Evolutionary conservation across 2,329 filamentous ascomycete species (phyloP), one percentile per base, ranked within the genome.

Genomic region (Elsinoe arachidis): DNA sequence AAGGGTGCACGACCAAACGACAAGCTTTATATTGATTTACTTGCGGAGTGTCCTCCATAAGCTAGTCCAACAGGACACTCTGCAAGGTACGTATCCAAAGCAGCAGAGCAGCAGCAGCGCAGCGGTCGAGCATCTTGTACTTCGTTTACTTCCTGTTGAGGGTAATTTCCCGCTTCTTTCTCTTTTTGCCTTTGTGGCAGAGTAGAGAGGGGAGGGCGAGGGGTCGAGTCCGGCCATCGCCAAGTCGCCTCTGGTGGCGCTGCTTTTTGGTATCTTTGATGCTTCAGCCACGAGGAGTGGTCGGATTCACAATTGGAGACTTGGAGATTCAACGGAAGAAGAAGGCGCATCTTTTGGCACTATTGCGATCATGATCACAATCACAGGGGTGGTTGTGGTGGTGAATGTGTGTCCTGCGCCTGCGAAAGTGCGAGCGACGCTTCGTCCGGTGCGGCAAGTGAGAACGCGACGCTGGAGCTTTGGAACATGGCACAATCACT

Each of bases 101-200:
- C 46, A 51, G 46, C 46, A 19, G 43, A 33, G 26, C 46, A 51
- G 46, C 46, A 49, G 44, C 44, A 49, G 44, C 23, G 6, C 30
- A 15, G 46, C 26, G 17, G 46, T 51, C 46, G 15, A 35, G 26
- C 14, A 51, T 35, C 46, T 51, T 51, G 34, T 51, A 51, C 46
- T 51, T 51, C 46, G n/a, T 51, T 51, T 30, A 15, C 21, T 35
- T 51, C 23, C 33, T 26, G 26, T 51, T 51, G 12, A 30, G 46
- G 30, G n/a, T 19, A 35, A 34, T 51, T 51, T 34, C 15, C 33
- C 23, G 26, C 46, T 51, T 34, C 12, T 35, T 39, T 51, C 26
- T 34, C 19, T 34, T 41, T 39, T 39, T 30, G 11, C 19, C 37
- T 41, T 35, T 17, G 19, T 6, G 33, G 11, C 34, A 7, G 9